These are phyloP conservation scores for Colletotrichum coccodes DNA, from an alignment of 2,329 filamentous ascomycete genomes.

Conservation along the genomic window DNA sequence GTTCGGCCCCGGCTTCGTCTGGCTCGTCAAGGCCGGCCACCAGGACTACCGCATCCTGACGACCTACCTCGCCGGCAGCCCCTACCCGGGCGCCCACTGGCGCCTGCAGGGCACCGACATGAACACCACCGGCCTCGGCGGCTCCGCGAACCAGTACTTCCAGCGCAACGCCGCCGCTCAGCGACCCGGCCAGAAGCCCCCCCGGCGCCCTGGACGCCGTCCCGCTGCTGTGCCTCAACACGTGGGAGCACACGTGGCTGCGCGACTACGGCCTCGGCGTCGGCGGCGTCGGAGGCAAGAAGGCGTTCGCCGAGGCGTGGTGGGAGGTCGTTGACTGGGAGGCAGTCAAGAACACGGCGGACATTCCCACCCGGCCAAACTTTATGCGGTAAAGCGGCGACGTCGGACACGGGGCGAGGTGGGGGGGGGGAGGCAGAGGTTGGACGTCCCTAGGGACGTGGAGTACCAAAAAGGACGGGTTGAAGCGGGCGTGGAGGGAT, in stretches of 20 bases:
- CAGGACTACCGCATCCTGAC: conserved; percentile 75
- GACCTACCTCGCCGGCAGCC: conserved; percentile 92
- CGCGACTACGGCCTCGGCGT: conserved; percentile 76
- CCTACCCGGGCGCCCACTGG: conserved; percentile 86
- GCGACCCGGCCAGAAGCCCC: conserved; percentile 50
- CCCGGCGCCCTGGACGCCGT: conserved; percentile 76
- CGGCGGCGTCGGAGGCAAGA: conserved; percentile 76
- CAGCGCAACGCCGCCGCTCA: conserved; percentile 46
- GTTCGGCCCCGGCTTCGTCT: conserved; percentile 98
- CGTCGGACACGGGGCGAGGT: not conserved
- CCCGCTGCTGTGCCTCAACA: conserved; percentile 91
- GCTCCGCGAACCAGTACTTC: conserved; percentile 50
- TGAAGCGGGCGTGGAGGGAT: not conserved
- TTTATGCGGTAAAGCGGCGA: conserved; percentile 4
- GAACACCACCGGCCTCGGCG: conserved; percentile 66
- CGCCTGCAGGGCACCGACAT: conserved; percentile 76
- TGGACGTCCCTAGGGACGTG: no score
- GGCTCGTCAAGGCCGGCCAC: conserved; percentile 77
- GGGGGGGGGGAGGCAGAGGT: not conserved
- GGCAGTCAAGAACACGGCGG: conserved; percentile 63
- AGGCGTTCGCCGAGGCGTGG: conserved; percentile 80
- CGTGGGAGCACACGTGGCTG: conserved; percentile 95
- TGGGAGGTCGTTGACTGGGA: conserved; percentile 92
- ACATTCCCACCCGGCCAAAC: conserved; percentile 18
- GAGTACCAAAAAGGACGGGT: not conserved